Percentiles rank a stretch among this genome's conserved stretches.
These are phyloP conservation scores for Neolentinus lepideus DNA, from an alignment of 1,284 basidiomycete species.

Conservation along the genomic window DNA sequence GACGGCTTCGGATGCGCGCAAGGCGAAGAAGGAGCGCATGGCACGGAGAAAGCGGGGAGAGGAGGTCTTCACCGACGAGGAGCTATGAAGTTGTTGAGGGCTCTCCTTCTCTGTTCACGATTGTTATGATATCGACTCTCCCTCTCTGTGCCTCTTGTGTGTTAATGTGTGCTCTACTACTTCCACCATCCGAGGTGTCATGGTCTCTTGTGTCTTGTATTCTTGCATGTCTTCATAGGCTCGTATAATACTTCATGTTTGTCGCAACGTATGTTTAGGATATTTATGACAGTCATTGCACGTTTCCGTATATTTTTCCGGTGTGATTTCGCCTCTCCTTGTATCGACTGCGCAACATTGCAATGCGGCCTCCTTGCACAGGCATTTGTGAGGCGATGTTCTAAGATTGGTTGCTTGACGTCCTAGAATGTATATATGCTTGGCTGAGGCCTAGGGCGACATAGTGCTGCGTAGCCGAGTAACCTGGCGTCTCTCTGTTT, in stretches of 20 bases:
- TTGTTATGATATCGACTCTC: background rate
- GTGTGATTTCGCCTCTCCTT: too few species aligned
- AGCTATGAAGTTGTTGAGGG: conserved; percentile 33
- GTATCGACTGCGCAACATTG: background rate
- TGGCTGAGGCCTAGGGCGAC: background rate
- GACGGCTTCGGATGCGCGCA: conserved; percentile 75
- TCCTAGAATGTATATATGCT: background rate
- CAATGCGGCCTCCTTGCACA: too few species aligned
- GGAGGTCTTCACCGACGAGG: conserved; percentile 63
- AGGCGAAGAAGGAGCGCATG: conserved; percentile 92
- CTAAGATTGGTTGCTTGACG: background rate
- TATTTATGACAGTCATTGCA: background rate
- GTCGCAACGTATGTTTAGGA: background rate
- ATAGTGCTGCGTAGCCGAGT: too few species aligned
- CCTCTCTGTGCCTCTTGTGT: background rate
- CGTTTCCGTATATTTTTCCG: too few species aligned
- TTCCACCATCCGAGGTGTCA: background rate
- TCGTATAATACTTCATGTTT: conserved; percentile 1
- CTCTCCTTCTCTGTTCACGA: background rate
- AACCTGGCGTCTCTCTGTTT: background rate
- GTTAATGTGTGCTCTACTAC: background rate
- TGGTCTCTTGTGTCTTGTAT: background rate
- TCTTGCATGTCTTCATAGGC: background rate
- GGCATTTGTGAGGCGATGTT: background rate
- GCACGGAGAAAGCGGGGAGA: conserved; percentile 81